Evolutionary conservation across 768 basidiomycete genomes (phyloP), one percentile per base, ranked within the genome.

Genomic region (Hericium alpestre): DNA sequence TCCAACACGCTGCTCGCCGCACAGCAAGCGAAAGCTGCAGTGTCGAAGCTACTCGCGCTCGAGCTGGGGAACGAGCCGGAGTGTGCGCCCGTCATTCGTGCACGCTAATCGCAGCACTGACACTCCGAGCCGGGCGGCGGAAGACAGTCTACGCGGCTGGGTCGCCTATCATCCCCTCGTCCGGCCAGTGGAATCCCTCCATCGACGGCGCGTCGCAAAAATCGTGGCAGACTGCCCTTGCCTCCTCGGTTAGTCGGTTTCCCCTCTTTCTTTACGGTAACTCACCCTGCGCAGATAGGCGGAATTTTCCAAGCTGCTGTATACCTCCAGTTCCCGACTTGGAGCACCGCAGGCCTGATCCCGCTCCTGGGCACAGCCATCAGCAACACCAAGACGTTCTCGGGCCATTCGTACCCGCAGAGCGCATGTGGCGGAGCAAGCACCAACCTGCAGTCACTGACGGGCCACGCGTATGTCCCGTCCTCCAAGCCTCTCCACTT

Each of bases 271-370:
- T 32, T 7, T 32, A 4, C 27, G 5, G 6, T 32, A 3, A 9
- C 27, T 32, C 27, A 32, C 27, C 27, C 27, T 32, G 27, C 9
- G n/a, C 38, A 72, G 71, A 59, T 71, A 23, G 71, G 71, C 3
- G 65, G 68, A 52, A 65, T 72, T 39, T 70, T 71, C 61, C 70
- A 74, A 58, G 73, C 67, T 5, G 73, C 69, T 1, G 73, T 73
- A 1, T 71, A 68, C 46, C 65, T 72, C 23, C 57, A 56, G 13
- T 66, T 63, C 41, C 66, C 67, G 3, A 61, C 55, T 15, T 67
- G 72, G 72, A 69, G 63, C 49, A 69, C 69, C 13, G 60, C 62
- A 41, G 66, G 64, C 18, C 63, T 72, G 12, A 65, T 71, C 3
- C 63, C 71, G 8, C 54, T 63, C 56, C 64, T 72, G 48, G 67